Conservation (phyloP, 257 asterid genomes). For the Nicotiana otophora region DNA sequence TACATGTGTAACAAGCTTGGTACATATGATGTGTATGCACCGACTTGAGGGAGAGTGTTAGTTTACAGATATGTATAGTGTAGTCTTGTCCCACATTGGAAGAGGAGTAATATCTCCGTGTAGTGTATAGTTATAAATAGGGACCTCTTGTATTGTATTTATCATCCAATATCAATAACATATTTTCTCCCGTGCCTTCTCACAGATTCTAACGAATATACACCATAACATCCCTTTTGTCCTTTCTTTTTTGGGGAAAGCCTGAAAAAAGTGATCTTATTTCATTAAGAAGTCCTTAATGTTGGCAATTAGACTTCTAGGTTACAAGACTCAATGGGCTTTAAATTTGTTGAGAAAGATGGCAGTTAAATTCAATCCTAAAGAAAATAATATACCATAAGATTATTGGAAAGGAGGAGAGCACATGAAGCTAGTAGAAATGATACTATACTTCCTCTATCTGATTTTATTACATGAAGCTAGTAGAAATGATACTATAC, state of each 20-base stretch:
- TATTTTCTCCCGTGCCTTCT: no score
- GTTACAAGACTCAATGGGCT: background rate
- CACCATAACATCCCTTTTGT: no score
- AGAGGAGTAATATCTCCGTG: no score
- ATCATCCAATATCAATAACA: no score
- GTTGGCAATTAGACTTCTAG: background rate
- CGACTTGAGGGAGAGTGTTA: no score
- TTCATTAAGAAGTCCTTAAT: background rate
- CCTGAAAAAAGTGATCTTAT: background rate
- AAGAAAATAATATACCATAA: background rate
- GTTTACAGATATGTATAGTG: no score
- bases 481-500: background rate
- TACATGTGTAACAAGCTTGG: no score
- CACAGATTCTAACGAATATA: no score
- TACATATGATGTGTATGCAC: no score
- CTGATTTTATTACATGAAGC: background rate
- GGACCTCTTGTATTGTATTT: no score
- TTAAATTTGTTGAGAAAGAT: background rate
- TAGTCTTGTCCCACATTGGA: no score
- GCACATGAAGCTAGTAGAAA: background rate
- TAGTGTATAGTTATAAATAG: no score
- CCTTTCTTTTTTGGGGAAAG: background rate
- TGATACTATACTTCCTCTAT: background rate
- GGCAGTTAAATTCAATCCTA: background rate
- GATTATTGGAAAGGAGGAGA: background rate